Conservation (phyloP, 345 rosid genomes). For the Laguncularia racemosa region DNA sequence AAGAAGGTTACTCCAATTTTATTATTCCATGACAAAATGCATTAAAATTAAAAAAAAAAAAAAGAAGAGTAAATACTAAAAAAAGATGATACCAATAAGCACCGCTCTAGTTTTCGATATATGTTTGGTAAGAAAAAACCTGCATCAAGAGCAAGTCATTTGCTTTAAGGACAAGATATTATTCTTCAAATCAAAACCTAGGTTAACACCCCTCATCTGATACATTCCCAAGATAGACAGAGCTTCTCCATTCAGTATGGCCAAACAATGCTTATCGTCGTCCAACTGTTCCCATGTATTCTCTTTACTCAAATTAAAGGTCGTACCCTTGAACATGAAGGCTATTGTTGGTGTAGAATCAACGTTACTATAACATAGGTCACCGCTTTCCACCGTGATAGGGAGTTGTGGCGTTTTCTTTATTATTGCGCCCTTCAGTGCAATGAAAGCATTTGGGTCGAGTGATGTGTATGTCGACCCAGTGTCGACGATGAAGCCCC, state of each 20-base stretch:
- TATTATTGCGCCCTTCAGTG: not conserved
- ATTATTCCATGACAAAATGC: too few relatives aligned
- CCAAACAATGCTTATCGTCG: not conserved
- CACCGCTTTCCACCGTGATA: not conserved
- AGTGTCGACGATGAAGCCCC: slow-evolving; percentile 4
- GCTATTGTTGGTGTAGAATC: not conserved
- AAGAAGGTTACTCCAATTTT: too few relatives aligned
- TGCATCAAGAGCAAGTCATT: not conserved
- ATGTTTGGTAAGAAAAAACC: too few relatives aligned
- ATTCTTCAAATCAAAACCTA: slow-evolving; percentile 4
- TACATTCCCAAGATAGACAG: not conserved
- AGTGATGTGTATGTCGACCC: not conserved
- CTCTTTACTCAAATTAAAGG: not conserved
- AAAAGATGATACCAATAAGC: too few relatives aligned
- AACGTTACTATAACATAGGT: not conserved
- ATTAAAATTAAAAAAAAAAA: too few relatives aligned
- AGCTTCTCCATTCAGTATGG: not conserved
- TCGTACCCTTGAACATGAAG: not conserved
- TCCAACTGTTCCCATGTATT: not conserved
- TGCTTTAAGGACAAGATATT: not conserved
- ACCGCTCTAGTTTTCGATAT: too few relatives aligned
- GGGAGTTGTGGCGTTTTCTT: not conserved
- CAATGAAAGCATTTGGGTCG: not conserved
- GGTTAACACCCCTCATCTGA: slow-evolving; percentile 3
- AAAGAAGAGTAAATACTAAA: too few relatives aligned